Conservation (phyloP, 495 filamentous ascomycete genomes). For the Xylaria grammica region DNA sequence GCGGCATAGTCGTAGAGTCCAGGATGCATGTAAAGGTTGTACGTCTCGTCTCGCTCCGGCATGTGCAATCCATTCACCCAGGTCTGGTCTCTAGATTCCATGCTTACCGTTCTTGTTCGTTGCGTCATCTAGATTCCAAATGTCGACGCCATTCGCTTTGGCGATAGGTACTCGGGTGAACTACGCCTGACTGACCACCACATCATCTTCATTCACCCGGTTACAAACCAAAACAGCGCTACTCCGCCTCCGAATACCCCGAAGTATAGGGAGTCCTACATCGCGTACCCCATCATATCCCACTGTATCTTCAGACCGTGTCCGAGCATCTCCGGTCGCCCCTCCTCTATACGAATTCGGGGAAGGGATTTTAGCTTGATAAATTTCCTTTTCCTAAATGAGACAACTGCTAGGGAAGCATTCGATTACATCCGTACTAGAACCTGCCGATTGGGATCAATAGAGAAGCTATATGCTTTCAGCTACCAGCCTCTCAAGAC, state of each 20-base stretch:
- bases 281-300: slow-evolving; percentile 90
- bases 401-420: slow-evolving; percentile 79
- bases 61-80: neutral
- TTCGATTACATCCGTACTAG: slow-evolving; percentile 84
- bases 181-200: slow-evolving; percentile 40
- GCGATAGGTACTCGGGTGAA: slow-evolving; percentile 39
- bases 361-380: slow-evolving; percentile 93
- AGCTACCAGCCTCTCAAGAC: slow-evolving; percentile 71
- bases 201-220: slow-evolving; percentile 35
- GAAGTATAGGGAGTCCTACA: slow-evolving; percentile 80
- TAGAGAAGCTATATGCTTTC: slow-evolving; percentile 94
- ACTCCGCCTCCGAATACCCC: slow-evolving; percentile 32
- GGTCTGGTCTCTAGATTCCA: neutral
- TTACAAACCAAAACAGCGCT: slow-evolving; percentile 19
- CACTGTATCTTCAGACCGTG: slow-evolving; percentile 73
- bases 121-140: slow-evolving; percentile 30
- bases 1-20: neutral
- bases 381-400: slow-evolving; percentile 82
- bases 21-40: slow-evolving; percentile 16
- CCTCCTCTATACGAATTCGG: slow-evolving; percentile 84
- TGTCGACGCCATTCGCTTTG: slow-evolving; percentile 37
- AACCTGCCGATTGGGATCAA: slow-evolving; percentile 79
- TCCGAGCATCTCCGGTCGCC: slow-evolving; percentile 70
- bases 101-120: slow-evolving; percentile 19
- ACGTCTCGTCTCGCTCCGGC: slow-evolving; percentile 19